phyloP scores from a whole-genome alignment of 73 alveolate genomes.

The Tetrahymena thermophila region DNA sequence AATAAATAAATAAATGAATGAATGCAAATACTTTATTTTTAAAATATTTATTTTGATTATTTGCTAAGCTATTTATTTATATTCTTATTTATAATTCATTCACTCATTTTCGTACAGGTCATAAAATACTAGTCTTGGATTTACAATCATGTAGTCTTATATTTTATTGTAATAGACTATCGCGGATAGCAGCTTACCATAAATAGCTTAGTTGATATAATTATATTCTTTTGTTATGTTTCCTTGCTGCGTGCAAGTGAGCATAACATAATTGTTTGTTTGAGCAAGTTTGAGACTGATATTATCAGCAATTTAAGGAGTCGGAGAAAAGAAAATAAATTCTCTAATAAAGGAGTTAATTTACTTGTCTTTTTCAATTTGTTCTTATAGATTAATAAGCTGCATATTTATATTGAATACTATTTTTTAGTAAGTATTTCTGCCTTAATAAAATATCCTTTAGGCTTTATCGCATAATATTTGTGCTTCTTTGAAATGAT shows the following conservation, averaged over 20 bases:
- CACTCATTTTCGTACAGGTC: not conserved
- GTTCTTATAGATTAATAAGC: not conserved
- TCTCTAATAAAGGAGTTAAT: not conserved
- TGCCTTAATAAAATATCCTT: not conserved
- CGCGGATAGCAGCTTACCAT: not conserved
- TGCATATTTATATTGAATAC: not conserved
- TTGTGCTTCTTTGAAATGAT: not conserved
- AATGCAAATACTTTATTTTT: no score
- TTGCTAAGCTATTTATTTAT: no score
- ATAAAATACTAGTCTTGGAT: not conserved
- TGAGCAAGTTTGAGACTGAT: not conserved
- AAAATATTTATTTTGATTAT: no score
- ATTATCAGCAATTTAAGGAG: not conserved
- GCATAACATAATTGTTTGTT: not conserved
- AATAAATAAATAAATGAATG: no score
- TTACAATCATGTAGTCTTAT: not conserved
- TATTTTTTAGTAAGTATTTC: not conserved
- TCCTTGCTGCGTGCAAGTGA: not conserved
- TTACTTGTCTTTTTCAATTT: not conserved
- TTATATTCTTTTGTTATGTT: not conserved
- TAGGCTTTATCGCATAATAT: not conserved
- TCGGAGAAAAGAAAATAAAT: not conserved
- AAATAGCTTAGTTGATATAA: not conserved
- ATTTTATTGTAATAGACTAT: not conserved
- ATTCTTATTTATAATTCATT: no score